Percentiles rank a stretch among this genome's conserved stretches.
Evolutionary conservation across 1,284 basidiomycete genomes (phyloP).

Genomic region (Apiotrichum domesticum): DNA sequence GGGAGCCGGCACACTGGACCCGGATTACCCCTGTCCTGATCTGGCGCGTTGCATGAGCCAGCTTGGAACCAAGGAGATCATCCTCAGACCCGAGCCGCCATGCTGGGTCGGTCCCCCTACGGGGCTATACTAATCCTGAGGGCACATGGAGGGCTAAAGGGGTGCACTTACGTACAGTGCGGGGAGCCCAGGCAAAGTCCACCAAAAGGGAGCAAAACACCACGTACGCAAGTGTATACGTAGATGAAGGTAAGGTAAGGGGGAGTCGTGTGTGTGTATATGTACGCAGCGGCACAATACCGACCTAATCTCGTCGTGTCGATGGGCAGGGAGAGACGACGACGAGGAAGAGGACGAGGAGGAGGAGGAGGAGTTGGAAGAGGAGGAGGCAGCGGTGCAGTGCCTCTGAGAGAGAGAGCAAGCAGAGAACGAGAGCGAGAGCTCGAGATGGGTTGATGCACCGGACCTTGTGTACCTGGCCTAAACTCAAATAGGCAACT

Average conservation of each 20-base stretch:
- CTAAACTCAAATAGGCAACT: conserved; percentile 3
- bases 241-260: no score
- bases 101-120: not conserved
- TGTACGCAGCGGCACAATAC: no score
- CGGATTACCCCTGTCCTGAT: not conserved
- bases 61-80: not conserved
- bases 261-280: no score
- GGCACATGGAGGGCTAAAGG: not conserved
- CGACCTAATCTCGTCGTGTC: no score
- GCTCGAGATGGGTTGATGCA: not conserved
- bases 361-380: no score
- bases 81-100: conserved; percentile 1
- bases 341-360: no score
- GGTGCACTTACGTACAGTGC: not conserved
- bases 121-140: not conserved
- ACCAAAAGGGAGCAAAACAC: no score
- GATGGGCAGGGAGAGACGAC: no score
- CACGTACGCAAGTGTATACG: no score
- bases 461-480: conserved; percentile 1
- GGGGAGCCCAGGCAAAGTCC: not conserved
- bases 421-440: not conserved
- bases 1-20: not conserved
- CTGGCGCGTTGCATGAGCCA: not conserved
- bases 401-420: not conserved
- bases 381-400: no score